Evolutionary conservation across 768 basidiomycete genomes (phyloP).

Genomic region (Lentinula sp.): DNA sequence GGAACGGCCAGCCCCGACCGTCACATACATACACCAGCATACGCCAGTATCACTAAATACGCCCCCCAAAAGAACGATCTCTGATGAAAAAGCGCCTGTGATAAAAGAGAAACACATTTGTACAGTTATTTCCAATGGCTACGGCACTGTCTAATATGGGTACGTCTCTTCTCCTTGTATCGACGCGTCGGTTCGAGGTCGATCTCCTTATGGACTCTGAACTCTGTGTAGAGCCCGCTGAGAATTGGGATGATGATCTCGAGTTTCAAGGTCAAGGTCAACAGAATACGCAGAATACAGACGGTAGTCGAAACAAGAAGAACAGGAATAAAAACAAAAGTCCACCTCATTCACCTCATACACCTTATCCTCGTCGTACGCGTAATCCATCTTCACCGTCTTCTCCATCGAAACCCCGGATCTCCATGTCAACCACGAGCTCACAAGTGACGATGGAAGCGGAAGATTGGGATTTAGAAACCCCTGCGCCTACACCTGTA

Average conservation of each 20-base stretch:
- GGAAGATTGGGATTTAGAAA: conserved; percentile 38
- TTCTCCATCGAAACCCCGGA: conserved; percentile 15
- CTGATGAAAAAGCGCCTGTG: too few relatives aligned
- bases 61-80: too few relatives aligned
- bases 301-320: not conserved
- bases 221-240: conserved; percentile 15
- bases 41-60: too few relatives aligned
- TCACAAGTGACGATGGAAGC: conserved; percentile 32
- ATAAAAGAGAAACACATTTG: too few relatives aligned
- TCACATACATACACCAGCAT: too few relatives aligned
- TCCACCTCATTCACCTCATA: too few relatives aligned
- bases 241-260: conserved; percentile 84
- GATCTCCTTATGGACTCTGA: not conserved
- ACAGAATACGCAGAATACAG: conserved; percentile 8
- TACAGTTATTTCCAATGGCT: too few relatives aligned
- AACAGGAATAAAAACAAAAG: too few relatives aligned
- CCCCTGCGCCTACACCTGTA: not conserved
- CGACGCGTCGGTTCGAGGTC: not conserved
- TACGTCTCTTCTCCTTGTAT: not conserved
- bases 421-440: conserved; percentile 24
- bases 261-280: conserved; percentile 37
- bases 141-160: not conserved
- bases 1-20: too few relatives aligned
- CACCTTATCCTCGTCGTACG: too few relatives aligned
- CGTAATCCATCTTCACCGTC: too few relatives aligned